A percentile compares a stretch with the other conserved stretches of the same genome.
Evolutionary conservation across 441 rosid species (phyloP).

Genomic region (Adansonia rubrostipa): DNA sequence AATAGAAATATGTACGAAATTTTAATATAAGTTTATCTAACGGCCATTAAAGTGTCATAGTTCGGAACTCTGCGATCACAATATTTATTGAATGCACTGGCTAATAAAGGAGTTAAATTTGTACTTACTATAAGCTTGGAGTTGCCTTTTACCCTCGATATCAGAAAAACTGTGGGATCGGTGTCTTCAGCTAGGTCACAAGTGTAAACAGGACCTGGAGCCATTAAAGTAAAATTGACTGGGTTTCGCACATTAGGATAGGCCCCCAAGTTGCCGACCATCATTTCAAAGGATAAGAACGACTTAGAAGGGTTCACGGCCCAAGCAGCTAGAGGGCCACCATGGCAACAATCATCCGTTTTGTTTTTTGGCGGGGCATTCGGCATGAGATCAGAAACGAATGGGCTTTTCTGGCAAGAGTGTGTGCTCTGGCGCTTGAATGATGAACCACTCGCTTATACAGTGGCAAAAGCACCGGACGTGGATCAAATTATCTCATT

Average conservation of each 20-base stretch:
- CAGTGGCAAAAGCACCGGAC: slow-evolving; percentile 58
- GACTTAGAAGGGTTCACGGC: slow-evolving; percentile 54
- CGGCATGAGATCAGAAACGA: slow-evolving; percentile 44
- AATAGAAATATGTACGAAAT: no score
- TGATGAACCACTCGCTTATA: slow-evolving; percentile 51
- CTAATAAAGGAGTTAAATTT: neutral
- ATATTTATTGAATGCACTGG: neutral
- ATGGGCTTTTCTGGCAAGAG: slow-evolving; percentile 50
- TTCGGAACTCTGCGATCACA: no score
- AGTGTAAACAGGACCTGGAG: slow-evolving; percentile 62
- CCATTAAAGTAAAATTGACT: slow-evolving; percentile 48
- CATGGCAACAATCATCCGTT: slow-evolving; percentile 50
- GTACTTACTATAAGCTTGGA: slow-evolving; percentile 59
- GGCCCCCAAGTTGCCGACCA: slow-evolving; percentile 44
- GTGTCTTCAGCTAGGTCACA: slow-evolving; percentile 49
- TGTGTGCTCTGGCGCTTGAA: slow-evolving; percentile 45
- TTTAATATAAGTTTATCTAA: no score
- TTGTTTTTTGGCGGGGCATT: slow-evolving; percentile 36
- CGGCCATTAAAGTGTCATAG: no score
- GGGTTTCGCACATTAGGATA: slow-evolving; percentile 41
- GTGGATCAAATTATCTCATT: slow-evolving; percentile 53
- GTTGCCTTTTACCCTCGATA: slow-evolving; percentile 53
- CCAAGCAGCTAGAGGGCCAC: slow-evolving; percentile 57
- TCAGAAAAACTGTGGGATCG: slow-evolving; percentile 46
- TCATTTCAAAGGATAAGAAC: slow-evolving; percentile 53